Evolutionary conservation across 2,329 filamentous ascomycete genomes (phyloP), one percentile per base, ranked within the genome.

Genomic region (Pyricularia grisea): DNA sequence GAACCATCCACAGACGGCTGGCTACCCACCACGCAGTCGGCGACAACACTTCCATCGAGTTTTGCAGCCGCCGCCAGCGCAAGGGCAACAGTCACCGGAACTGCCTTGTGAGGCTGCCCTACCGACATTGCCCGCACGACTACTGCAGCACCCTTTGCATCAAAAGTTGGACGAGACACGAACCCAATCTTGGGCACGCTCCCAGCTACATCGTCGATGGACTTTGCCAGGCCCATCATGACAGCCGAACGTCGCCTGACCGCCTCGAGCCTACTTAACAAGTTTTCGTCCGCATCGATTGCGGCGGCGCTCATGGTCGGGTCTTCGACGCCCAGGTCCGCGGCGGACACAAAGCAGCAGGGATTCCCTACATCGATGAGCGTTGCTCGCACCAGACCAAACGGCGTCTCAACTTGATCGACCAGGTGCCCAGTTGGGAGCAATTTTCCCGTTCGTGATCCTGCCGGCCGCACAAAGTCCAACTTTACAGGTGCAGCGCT

Each of bases 71-170:
- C 79, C 0, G 78, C 80, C 6, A 81, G 73, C 63, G 79, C 79
- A 25, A 82, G 71, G 17, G 78, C 78, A 30, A 82, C 72, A 4
- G 80, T 81, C 66, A 81, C 73, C 4, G 80, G 81, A 10, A 79
- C 76, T 0, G 80, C 80, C 72, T 79, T 81, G 71, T 83, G 81
- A 5, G 80, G 77, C 71, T 82, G 80, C 4, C 82, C 73, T 78
- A 85, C 74, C 72, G 81, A 78, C 75, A 85, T 67, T 4, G 83
- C 83, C 2, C 78, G 77, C 33, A 86, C 77, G 72, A 82, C 79
- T 1, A 79, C 73, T 1, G 55, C 68, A 9, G 69, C 36, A 74
- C 73, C 11, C 72, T 68, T 14, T 73, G 71, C 27, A 68, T 68
- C 71, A 61, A 61, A 61, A 10, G 65, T 61, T 27, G 74, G 75